phyloP scores from a whole-genome alignment of 176 grass and related monocot species.

The Oryza brachyantha region DNA sequence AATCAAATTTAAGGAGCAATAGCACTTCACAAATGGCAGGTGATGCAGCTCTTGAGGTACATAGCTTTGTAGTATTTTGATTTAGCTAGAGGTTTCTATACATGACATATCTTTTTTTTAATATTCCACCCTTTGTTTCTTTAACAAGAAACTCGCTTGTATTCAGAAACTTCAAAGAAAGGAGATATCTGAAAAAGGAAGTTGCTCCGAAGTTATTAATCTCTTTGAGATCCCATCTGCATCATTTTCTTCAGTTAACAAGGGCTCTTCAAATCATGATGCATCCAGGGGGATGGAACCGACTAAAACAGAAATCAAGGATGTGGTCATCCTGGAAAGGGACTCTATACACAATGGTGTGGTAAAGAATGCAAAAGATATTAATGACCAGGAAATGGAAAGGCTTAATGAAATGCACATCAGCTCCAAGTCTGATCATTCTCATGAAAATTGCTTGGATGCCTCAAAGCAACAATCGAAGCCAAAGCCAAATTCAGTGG shows the following conservation, averaged over 20 bases:
- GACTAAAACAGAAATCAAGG: conserved; percentile 38
- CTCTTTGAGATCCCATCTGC: conserved; percentile 59
- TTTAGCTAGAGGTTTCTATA: conserved; percentile 24
- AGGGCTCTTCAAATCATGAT: conserved; percentile 53
- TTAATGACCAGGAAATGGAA: conserved; percentile 41
- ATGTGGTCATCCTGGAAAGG: conserved; percentile 43
- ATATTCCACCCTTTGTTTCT: conserved; percentile 17
- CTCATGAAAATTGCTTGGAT: conserved; percentile 31
- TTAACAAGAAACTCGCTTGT: conserved; percentile 38
- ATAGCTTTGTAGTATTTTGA: conserved; percentile 1
- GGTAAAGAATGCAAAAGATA: conserved; percentile 33
- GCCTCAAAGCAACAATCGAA: conserved; percentile 47
- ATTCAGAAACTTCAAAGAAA: conserved; percentile 55
- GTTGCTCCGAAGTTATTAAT: conserved; percentile 79
- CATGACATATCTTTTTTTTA: neutral
- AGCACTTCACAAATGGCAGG: conserved; percentile 35
- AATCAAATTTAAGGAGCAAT: conserved; percentile 38
- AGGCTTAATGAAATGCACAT: conserved; percentile 26
- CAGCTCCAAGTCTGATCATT: conserved; percentile 24
- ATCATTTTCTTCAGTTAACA: conserved; percentile 85
- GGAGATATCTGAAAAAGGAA: conserved; percentile 57
- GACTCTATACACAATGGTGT: conserved; percentile 28
- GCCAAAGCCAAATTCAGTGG: conserved; percentile 29
- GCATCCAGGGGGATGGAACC: conserved; percentile 26
- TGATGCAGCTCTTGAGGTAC: conserved; percentile 61